Percentiles rank a stretch among this genome's conserved stretches.
Evolutionary conservation across 2,329 filamentous ascomycete species (phyloP).

Genomic region (Rhytidhysteron rufulum): DNA sequence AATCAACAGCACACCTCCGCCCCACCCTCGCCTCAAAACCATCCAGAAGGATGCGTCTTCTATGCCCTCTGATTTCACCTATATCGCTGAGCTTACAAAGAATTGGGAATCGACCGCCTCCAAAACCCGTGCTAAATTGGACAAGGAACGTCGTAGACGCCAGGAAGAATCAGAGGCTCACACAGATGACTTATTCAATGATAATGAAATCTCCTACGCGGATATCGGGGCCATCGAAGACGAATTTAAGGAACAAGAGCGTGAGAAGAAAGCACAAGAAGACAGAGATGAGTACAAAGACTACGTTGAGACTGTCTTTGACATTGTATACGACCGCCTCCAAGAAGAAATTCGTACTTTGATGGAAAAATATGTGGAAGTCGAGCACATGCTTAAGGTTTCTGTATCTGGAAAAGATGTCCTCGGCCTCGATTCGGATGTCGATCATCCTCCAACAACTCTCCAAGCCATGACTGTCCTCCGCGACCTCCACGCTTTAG

Average conservation of each 20-base stretch:
- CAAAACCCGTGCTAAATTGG: slow-evolving; percentile 42
- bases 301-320: slow-evolving; percentile 50
- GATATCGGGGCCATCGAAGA: slow-evolving; percentile 54
- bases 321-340: slow-evolving; percentile 46
- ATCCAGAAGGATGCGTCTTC: slow-evolving; percentile 14
- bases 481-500: slow-evolving; percentile 43
- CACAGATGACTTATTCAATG: slow-evolving; percentile 53
- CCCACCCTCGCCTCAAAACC: slow-evolving; percentile 18
- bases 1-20: slow-evolving; percentile 7
- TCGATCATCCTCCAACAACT: slow-evolving; percentile 19
- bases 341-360: slow-evolving; percentile 49
- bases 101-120: slow-evolving; percentile 47
- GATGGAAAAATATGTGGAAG: slow-evolving; percentile 42
- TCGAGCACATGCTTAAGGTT: slow-evolving; percentile 20
- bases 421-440: slow-evolving; percentile 34
- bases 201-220: slow-evolving; percentile 55
- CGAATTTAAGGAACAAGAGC: slow-evolving; percentile 52
- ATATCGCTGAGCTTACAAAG: slow-evolving; percentile 18
- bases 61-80: slow-evolving; percentile 16
- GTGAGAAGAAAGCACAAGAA: slow-evolving; percentile 49
- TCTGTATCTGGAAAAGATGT: slow-evolving; percentile 21
- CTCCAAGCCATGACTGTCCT: slow-evolving; percentile 39
- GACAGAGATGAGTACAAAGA: slow-evolving; percentile 50
- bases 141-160: slow-evolving; percentile 46
- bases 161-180: slow-evolving; percentile 51